Evolutionary conservation across 1,284 basidiomycete species (phyloP).

Genomic region (Xerocomus amazonicus): DNA sequence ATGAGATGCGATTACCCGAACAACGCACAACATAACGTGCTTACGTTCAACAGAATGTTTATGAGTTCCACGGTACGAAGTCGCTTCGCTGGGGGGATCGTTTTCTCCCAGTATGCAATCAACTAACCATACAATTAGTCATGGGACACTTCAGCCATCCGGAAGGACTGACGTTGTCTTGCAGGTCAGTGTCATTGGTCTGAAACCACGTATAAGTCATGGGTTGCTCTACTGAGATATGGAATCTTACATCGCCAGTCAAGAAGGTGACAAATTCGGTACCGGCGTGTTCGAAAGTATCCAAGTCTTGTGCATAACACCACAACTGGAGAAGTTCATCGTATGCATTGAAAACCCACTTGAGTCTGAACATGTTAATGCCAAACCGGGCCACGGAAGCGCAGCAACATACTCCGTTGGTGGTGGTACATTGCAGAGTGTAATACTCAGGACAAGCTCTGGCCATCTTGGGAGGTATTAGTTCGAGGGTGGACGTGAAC

Average conservation of each 20-base stretch:
- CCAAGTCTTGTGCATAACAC: conserved; percentile 63
- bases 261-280: conserved; percentile 55
- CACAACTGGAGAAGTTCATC: conserved; percentile 62
- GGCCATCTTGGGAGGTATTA: conserved; percentile 52
- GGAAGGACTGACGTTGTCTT: conserved; percentile 44
- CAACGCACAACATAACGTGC: conserved; percentile 22
- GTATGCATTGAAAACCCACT: conserved; percentile 54
- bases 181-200: conserved; percentile 52
- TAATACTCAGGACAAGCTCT: conserved; percentile 64
- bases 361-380: conserved; percentile 40
- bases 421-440: conserved; percentile 64
- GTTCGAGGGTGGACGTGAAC: background rate
- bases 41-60: conserved; percentile 57
- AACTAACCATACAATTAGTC: conserved; percentile 40
- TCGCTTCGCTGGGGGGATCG: conserved; percentile 51
- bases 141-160: background rate
- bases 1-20: background rate
- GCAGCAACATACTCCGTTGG: conserved; percentile 55
- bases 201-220: conserved; percentile 28
- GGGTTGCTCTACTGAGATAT: background rate
- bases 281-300: conserved; percentile 61
- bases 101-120: conserved; percentile 59
- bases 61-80: conserved; percentile 49
- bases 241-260: conserved; percentile 43
- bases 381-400: background rate